Percentiles rank a stretch among this genome's conserved stretches.
phyloP scores from a whole-genome alignment of 1,139 yeast species.

The Saccharomyces uvarum region DNA sequence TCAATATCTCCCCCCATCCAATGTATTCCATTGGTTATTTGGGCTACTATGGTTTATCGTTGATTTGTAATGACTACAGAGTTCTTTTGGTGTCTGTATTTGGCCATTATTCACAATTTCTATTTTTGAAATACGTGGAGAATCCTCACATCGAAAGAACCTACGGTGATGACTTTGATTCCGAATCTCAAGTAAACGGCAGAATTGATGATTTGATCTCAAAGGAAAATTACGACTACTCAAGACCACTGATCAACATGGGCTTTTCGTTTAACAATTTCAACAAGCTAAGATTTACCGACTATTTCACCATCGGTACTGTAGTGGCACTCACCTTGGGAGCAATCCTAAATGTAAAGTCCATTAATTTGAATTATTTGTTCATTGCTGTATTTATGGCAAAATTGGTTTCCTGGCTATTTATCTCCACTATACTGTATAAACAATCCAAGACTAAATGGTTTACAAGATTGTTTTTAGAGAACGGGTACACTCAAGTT shows the following conservation, averaged over 20 bases:
- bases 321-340: conserved; percentile 21
- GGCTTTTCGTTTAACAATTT: conserved; percentile 44
- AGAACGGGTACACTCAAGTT: conserved; percentile 59
- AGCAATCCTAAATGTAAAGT: not conserved
- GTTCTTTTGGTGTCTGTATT: conserved; percentile 62
- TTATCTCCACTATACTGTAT: conserved; percentile 47
- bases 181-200: conserved; percentile 13
- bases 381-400: conserved; percentile 44
- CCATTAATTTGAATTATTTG: conserved; percentile 24
- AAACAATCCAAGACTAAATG: conserved; percentile 56
- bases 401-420: conserved; percentile 47
- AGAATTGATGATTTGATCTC: conserved; percentile 32
- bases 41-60: conserved; percentile 80
- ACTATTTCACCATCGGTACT: conserved; percentile 48
- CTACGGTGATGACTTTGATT: conserved; percentile 37
- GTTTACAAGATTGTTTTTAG: conserved; percentile 60
- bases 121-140: conserved; percentile 69
- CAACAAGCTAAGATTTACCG: conserved; percentile 58
- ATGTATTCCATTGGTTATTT: conserved; percentile 89
- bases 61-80: conserved; percentile 69
- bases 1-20: conserved; percentile 88
- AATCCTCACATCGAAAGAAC: conserved; percentile 85
- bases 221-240: conserved; percentile 34
- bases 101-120: conserved; percentile 76
- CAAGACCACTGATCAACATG: conserved; percentile 53